These are phyloP conservation scores for Starmerella geochares DNA, from an alignment of 805 yeast species.

Conservation along the genomic window DNA sequence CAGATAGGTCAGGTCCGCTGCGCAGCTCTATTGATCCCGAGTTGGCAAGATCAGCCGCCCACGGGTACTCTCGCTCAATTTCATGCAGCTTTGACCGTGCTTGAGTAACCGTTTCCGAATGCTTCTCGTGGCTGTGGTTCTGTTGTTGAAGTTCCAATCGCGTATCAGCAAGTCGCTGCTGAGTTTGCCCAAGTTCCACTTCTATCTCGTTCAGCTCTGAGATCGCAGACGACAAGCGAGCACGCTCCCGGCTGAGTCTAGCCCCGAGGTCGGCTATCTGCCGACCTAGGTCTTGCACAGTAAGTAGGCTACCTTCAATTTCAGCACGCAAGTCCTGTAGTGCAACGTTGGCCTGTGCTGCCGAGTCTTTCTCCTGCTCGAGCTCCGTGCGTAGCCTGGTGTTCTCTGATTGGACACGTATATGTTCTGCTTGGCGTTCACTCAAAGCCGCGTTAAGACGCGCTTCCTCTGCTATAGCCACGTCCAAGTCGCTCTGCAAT, in stretches of 20 bases:
- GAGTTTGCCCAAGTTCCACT: neutral
- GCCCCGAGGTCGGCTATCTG: conserved; percentile 9
- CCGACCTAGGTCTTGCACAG: neutral
- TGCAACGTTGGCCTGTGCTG: conserved; percentile 48
- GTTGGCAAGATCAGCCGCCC: conserved; percentile 11
- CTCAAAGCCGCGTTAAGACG: conserved; percentile 9
- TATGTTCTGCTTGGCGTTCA: conserved; percentile 6
- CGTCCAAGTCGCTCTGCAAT: conserved; percentile 33
- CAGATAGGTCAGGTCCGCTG: conserved; percentile 9
- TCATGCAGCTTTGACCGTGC: conserved; percentile 3
- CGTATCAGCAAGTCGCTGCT: conserved; percentile 10
- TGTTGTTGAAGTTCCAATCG: conserved; percentile 17
- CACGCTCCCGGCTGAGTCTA: conserved; percentile 5
- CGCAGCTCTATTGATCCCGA: neutral
- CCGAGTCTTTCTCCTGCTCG: conserved; percentile 34
- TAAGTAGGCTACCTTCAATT: conserved; percentile 35
- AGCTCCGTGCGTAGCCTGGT: conserved; percentile 16
- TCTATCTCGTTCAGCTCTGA: conserved; percentile 12
- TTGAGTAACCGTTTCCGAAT: neutral
- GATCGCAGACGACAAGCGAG: conserved; percentile 4
- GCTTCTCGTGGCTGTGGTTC: conserved; percentile 8
- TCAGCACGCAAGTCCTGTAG: conserved; percentile 79
- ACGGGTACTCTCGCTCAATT: conserved; percentile 11
- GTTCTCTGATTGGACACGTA: conserved; percentile 13
- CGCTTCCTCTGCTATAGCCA: conserved; percentile 2